Conservation (phyloP, 176 grass and related monocot species). For the Zoysia pacifica region DNA sequence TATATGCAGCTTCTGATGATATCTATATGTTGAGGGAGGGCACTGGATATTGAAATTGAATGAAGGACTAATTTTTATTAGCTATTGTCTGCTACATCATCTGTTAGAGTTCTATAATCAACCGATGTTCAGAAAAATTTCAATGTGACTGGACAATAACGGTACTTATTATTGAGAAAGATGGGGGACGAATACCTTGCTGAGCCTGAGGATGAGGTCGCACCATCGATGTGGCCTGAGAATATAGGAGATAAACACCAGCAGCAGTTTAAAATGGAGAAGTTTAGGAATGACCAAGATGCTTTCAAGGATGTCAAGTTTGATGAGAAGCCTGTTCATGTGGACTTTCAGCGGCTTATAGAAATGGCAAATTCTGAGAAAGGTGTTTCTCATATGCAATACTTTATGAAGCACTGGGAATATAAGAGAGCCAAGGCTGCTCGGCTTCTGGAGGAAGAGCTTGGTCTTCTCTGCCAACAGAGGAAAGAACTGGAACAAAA, state of each 20-base stretch:
- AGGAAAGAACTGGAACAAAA: slow-evolving; percentile 83
- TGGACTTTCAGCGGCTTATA: slow-evolving; percentile 52
- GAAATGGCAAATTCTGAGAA: slow-evolving; percentile 77
- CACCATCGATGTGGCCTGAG: slow-evolving; percentile 83
- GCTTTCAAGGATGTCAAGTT: slow-evolving; percentile 59
- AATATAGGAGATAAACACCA: slow-evolving; percentile 61
- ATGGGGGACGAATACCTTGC: slow-evolving; percentile 67
- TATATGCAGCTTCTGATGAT: slow-evolving; percentile 32
- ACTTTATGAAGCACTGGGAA: slow-evolving; percentile 72
- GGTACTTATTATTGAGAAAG: slow-evolving; percentile 22
- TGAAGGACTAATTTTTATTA: neutral
- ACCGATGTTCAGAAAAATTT: slow-evolving; percentile 23
- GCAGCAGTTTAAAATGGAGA: slow-evolving; percentile 71
- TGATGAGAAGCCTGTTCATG: slow-evolving; percentile 40
- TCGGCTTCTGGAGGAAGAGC: slow-evolving; percentile 68
- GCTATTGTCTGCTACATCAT: neutral
- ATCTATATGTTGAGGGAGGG: neutral
- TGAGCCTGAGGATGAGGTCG: slow-evolving; percentile 62
- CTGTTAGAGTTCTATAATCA: neutral
- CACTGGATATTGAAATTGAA: slow-evolving; percentile 11
- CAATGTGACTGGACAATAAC: slow-evolving; percentile 23
- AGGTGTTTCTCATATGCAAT: slow-evolving; percentile 61
- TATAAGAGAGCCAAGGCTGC: slow-evolving; percentile 50
- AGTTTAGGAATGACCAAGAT: slow-evolving; percentile 48
- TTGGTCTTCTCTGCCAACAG: slow-evolving; percentile 60